A percentile compares a stretch with the other conserved stretches of the same genome.
Evolutionary conservation across 2,329 filamentous ascomycete species (phyloP).

Genomic region (Cercospora sp.): DNA sequence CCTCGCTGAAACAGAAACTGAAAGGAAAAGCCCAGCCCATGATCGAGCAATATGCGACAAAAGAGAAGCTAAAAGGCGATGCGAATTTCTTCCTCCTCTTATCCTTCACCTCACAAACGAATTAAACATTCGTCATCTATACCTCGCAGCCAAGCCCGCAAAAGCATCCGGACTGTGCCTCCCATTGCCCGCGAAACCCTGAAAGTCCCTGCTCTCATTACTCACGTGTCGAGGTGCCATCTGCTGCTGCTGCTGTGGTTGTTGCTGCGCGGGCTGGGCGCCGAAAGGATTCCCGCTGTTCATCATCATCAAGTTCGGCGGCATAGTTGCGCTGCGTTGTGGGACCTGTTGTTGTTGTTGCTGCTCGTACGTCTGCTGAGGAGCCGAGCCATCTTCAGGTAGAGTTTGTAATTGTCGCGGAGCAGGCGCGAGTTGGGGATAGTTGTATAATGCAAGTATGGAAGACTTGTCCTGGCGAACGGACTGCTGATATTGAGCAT

Average conservation of each 20-base stretch:
- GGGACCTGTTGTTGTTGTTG: slow-evolving; percentile 24
- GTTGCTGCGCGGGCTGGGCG: slow-evolving; percentile 7
- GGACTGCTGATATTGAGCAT: slow-evolving; percentile 41
- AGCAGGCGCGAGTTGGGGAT: slow-evolving; percentile 54
- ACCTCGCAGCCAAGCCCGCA: slow-evolving; percentile 67
- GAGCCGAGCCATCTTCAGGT: slow-evolving; percentile 37
- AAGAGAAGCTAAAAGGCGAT: background rate
- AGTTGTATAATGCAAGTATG: slow-evolving; percentile 74
- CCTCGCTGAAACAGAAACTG: background rate
- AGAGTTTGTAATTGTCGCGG: slow-evolving; percentile 42
- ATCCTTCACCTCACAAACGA: background rate
- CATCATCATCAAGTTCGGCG: slow-evolving; percentile 26
- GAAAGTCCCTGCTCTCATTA: slow-evolving; percentile 68
- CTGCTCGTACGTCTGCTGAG: slow-evolving; percentile 18
- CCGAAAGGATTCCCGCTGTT: slow-evolving; percentile 34
- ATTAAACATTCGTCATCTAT: slow-evolving; percentile 30
- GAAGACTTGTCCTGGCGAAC: slow-evolving; percentile 66
- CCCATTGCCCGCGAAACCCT: slow-evolving; percentile 63
- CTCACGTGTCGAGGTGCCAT: slow-evolving; percentile 53
- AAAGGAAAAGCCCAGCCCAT: background rate
- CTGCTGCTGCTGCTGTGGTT: slow-evolving; percentile 30
- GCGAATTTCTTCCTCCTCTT: background rate
- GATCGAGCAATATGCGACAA: background rate
- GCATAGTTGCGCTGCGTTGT: slow-evolving; percentile 44
- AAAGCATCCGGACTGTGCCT: slow-evolving; percentile 79